A percentile compares a stretch with the other conserved stretches of the same genome.
These are phyloP conservation scores for Colletotrichum sp. DNA, from an alignment of 2,329 filamentous ascomycete species.

Conservation along the genomic window DNA sequence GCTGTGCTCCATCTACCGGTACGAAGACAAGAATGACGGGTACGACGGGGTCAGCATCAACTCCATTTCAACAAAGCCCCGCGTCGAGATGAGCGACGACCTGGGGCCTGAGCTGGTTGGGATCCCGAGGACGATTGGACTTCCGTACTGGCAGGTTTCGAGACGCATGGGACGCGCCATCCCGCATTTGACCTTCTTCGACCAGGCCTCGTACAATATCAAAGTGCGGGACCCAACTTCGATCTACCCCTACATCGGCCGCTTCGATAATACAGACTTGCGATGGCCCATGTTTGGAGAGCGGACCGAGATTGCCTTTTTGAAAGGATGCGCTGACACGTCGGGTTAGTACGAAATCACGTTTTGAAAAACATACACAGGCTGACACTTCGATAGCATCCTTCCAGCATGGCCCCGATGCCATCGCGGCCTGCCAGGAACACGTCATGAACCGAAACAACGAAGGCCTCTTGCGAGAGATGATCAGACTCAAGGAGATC, in stretches of 20 bases:
- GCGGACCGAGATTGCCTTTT: conserved; percentile 54
- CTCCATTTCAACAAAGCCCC: conserved; percentile 35
- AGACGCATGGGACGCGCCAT: conserved; percentile 56
- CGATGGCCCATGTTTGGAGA: conserved; percentile 61
- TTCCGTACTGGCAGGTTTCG: conserved; percentile 56
- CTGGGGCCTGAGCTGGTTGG: conserved; percentile 54
- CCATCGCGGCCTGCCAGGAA: conserved; percentile 58
- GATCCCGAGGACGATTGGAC: conserved; percentile 52
- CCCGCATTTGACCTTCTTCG: conserved; percentile 57
- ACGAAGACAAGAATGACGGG: conserved; percentile 57
- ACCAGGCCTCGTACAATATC: conserved; percentile 59
- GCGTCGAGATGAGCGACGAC: conserved; percentile 53
- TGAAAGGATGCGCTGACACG: conserved; percentile 55
- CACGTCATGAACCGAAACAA: conserved; percentile 57
- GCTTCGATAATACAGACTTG: conserved; percentile 59
- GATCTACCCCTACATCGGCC: conserved; percentile 52
- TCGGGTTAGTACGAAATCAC: conserved; percentile 31
- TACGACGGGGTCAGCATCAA: conserved; percentile 50
- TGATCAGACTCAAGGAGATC: conserved; percentile 57
- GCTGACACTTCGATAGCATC: conserved; percentile 36
- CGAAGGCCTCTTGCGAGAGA: conserved; percentile 54
- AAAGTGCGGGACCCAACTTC: conserved; percentile 54
- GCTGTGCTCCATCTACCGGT: conserved; percentile 58
- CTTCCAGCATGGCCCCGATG: conserved; percentile 55
- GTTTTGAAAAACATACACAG: neutral